phyloP scores from a whole-genome alignment of 257 asterid species.

The Penstemon eatonii region DNA sequence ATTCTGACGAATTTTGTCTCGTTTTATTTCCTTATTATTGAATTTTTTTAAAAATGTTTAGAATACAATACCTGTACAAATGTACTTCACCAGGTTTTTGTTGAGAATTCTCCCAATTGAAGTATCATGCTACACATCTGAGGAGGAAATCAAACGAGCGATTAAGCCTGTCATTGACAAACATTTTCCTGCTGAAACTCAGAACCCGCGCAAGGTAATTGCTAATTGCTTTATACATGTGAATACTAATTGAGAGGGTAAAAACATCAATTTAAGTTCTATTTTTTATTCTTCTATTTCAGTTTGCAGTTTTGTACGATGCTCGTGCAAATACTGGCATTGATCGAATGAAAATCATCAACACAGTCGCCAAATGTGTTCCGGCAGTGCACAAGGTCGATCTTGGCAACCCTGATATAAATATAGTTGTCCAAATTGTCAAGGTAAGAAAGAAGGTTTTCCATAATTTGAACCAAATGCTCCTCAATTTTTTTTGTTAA shows the following conservation, averaged over 20 bases:
- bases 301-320: conserved; percentile 87
- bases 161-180: conserved; percentile 70
- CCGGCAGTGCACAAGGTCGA: conserved; percentile 80
- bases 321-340: conserved; percentile 96
- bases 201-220: conserved; percentile 68
- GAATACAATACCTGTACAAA: background rate
- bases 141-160: conserved; percentile 79
- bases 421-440: conserved; percentile 77
- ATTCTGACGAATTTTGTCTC: conserved; percentile 8
- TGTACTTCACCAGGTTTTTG: conserved; percentile 59
- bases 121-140: conserved; percentile 92
- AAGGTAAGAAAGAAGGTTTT: conserved; percentile 51
- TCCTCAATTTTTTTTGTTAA: background rate
- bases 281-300: conserved; percentile 29
- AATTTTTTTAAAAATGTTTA: background rate
- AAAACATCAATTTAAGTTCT: background rate
- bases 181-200: conserved; percentile 71
- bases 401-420: conserved; percentile 77
- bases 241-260: background rate
- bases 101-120: conserved; percentile 88
- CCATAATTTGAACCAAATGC: background rate
- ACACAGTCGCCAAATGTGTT: conserved; percentile 82
- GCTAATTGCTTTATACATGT: background rate
- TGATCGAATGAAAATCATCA: conserved; percentile 69
- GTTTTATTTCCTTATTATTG: background rate